phyloP scores from a whole-genome alignment of 768 basidiomycete species.

The Thelephora aurantiotincta region DNA sequence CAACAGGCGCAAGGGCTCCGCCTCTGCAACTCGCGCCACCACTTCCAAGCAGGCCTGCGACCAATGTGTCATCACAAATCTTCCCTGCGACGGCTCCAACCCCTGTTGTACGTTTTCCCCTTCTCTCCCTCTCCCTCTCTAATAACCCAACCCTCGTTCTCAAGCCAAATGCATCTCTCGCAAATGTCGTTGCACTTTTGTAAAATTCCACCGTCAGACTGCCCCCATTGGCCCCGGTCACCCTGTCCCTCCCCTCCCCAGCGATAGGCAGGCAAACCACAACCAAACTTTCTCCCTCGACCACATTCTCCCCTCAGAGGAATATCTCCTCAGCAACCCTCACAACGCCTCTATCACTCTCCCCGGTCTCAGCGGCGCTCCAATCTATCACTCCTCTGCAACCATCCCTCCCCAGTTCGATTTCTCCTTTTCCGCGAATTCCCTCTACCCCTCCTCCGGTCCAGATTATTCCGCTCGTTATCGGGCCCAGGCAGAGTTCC shows the following conservation, averaged over 20 bases:
- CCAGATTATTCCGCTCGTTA: conserved; percentile 34
- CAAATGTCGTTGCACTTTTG: conserved; percentile 62
- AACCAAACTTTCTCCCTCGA: conserved; percentile 10
- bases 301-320: conserved; percentile 21
- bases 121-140: conserved; percentile 3
- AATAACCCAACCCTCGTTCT: not conserved
- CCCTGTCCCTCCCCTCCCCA: conserved; percentile 17
- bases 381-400: conserved; percentile 1
- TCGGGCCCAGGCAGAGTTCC: conserved; percentile 29
- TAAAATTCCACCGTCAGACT: conserved; percentile 75
- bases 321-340: conserved; percentile 24
- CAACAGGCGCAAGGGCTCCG: conserved; percentile 49
- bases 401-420: conserved; percentile 1
- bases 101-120: conserved; percentile 47
- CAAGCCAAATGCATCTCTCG: conserved; percentile 68
- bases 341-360: not conserved
- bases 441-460: conserved; percentile 5
- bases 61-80: conserved; percentile 62
- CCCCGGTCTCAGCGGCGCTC: conserved; percentile 1
- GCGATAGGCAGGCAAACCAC: not conserved
- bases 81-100: conserved; percentile 69
- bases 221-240: conserved; percentile 69
- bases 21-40: conserved; percentile 54
- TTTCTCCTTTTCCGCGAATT: conserved; percentile 2
- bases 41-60: conserved; percentile 79